These are phyloP conservation scores for Hippophae gyantsensis DNA, from an alignment of 306 rosid species.

Conservation along the genomic window DNA sequence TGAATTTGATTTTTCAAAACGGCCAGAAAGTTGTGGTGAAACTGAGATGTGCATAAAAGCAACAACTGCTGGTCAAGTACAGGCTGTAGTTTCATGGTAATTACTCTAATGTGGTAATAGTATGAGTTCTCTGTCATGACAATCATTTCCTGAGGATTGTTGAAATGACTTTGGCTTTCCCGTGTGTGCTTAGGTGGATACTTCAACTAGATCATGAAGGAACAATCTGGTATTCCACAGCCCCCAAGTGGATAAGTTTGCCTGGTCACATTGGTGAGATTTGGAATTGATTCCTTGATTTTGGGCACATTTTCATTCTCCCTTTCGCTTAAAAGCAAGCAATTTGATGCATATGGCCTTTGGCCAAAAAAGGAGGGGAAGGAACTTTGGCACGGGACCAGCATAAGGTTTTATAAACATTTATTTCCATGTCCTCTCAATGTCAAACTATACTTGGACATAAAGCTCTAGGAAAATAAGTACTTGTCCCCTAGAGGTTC, in stretches of 20 bases:
- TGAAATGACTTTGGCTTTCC: not conserved
- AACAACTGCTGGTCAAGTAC: slow-evolving; percentile 56
- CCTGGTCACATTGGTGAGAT: slow-evolving; percentile 35
- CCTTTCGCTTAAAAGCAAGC: not conserved
- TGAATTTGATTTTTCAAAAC: slow-evolving; percentile 95
- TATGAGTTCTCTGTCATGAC: slow-evolving; percentile 1
- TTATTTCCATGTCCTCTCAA: too few species aligned
- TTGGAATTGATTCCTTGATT: not conserved
- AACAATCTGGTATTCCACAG: slow-evolving; percentile 72
- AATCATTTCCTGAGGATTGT: not conserved
- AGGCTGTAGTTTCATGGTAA: slow-evolving; percentile 86
- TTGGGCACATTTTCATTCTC: not conserved
- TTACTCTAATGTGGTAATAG: slow-evolving; percentile 11
- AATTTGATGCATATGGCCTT: not conserved
- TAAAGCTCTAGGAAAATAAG: not conserved
- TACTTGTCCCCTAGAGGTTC: too few species aligned
- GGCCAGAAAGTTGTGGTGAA: slow-evolving; percentile 81
- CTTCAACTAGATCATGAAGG: slow-evolving; percentile 91
- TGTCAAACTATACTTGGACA: not conserved
- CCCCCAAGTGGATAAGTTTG: slow-evolving; percentile 69
- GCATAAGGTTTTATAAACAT: not conserved
- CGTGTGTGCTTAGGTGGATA: slow-evolving; percentile 55
- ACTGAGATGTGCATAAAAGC: slow-evolving; percentile 50
- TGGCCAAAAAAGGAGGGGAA: not conserved
- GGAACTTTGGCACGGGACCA: not conserved